These are phyloP conservation scores for Euphorbia pulcherrima DNA, from an alignment of 345 rosid genomes.

Conservation along the genomic window DNA sequence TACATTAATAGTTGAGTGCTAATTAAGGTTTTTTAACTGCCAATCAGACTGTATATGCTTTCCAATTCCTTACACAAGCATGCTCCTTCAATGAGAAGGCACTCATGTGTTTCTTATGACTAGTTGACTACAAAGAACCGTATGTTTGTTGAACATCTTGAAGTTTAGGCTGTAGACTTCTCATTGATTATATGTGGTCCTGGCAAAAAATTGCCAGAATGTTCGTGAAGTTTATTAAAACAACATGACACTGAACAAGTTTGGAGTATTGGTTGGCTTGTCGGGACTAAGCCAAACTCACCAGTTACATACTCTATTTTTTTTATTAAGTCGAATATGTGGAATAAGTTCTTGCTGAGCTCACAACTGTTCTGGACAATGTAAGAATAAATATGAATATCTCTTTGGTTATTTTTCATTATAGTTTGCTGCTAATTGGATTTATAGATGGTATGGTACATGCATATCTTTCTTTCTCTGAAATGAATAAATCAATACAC, in stretches of 20 bases:
- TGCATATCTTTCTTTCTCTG: neutral
- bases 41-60: neutral
- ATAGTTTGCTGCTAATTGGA: neutral
- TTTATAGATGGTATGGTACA: too few relatives aligned
- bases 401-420: neutral
- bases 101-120: neutral
- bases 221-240: neutral
- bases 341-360: neutral
- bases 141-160: neutral
- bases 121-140: neutral
- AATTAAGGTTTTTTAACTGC: neutral
- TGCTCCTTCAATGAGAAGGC: neutral
- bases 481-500: neutral
- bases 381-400: neutral
- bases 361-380: neutral
- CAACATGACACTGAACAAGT: neutral
- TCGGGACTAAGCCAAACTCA: neutral
- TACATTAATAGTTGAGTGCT: neutral
- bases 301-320: neutral
- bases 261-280: neutral
- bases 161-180: neutral
- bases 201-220: neutral
- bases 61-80: neutral
- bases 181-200: neutral
- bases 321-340: neutral